Evolutionary conservation across 208 protist species (phyloP), one percentile per base, ranked within the genome.

Genomic region (Trypanosoma vivax): DNA sequence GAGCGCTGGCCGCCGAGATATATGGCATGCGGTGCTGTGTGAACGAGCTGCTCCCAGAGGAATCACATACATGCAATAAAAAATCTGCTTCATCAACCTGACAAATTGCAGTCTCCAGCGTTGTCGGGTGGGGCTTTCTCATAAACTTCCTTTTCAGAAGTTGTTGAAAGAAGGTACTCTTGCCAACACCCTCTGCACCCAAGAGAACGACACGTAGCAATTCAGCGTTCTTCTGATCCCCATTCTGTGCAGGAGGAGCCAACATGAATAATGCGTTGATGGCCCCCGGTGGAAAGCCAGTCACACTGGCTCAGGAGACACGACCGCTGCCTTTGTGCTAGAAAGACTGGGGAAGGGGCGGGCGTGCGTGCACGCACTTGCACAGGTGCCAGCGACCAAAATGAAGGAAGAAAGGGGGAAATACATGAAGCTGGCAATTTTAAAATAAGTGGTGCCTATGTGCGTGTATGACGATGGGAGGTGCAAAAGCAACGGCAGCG

Each of bases 131-230:
- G 50, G 79, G 52, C 7, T 69, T 41, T 19, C 46, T 29, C 2
- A 9, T 16, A 48, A 77, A 57, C 21, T 45, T 19, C 29, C 60
- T 34, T 31, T 65, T 54, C 19, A 83, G 25, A 50, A 79, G 79
- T 60, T 83, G 83, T n/a, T 54, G 59, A 18, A 76, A 28, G 4
- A 91, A 41, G 2, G 79, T 29, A 0, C 68, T 83, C 45, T 88
- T 91, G 14, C 83, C 83, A 5, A 78, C 69, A 0, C 38, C 7
- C 5, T 57, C 47, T 19, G 72, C 60, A 6, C 83, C 83, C 6
- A 85, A 39, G 25, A 85, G 30, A 25, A 84, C 65, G 5, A 83
- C 48, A 53, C 52, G 49, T 27, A 29, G 58, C 46, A 28, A 21
- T 18, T 28, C 29, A 11, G 42, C 74, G 80, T 18, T 58, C 42